These are phyloP conservation scores for Coprinopsis cinerea DNA, from an alignment of 768 basidiomycete species.

Conservation along the genomic window DNA sequence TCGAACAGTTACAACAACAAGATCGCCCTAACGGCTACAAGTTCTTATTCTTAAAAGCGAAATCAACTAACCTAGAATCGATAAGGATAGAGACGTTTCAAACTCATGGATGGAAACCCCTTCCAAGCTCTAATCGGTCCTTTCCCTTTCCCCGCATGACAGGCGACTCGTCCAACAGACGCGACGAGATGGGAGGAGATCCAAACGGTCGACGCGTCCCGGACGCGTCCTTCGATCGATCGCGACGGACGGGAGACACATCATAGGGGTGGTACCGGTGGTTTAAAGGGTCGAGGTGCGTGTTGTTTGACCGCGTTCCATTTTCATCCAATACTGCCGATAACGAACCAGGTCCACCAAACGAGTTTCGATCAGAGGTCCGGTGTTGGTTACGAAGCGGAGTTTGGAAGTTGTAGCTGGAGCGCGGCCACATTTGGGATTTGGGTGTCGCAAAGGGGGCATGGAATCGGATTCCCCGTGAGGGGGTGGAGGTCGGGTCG, in stretches of 20 bases:
- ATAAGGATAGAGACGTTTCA: too few species aligned
- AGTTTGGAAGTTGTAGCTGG: conserved; percentile 44
- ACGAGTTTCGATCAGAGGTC: conserved; percentile 20
- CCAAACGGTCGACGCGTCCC: not conserved
- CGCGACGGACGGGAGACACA: conserved; percentile 12
- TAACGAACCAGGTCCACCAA: conserved; percentile 24
- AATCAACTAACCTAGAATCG: too few species aligned
- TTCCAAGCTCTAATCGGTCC: conserved; percentile 2
- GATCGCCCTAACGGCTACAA: not conserved
- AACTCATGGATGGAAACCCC: not conserved
- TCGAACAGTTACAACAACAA: not conserved
- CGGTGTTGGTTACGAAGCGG: conserved; percentile 32
- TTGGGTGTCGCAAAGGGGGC: conserved; percentile 57
- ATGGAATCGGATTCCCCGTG: conserved; percentile 65
- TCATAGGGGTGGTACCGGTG: conserved; percentile 4
- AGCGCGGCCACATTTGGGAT: conserved; percentile 39
- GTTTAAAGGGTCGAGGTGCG: conserved; percentile 1
- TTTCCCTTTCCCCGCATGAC: conserved; percentile 23
- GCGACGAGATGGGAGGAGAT: not conserved
- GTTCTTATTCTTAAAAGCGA: not conserved
- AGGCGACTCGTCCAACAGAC: conserved; percentile 28
- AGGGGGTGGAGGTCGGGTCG: conserved; percentile 77
- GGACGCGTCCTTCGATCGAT: conserved; percentile 4
- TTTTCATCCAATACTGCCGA: conserved; percentile 27
- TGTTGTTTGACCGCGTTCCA: conserved; percentile 2